phyloP scores from a whole-genome alignment of 257 asterid genomes.

The Hygrophila difformis region DNA sequence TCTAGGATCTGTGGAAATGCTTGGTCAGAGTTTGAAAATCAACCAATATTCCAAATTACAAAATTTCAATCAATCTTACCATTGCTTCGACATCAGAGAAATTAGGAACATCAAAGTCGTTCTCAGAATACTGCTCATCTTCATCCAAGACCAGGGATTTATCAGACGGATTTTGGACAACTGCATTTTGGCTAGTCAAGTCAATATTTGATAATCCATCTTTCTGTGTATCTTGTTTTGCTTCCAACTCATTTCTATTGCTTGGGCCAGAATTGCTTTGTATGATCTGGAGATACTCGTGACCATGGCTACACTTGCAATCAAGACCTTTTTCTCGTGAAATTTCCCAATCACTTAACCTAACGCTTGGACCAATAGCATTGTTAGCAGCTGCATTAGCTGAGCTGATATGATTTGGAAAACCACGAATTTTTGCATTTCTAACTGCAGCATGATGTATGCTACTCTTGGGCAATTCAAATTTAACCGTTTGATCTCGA shows the following conservation, averaged over 20 bases:
- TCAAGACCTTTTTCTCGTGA: slow-evolving; percentile 26
- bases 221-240: slow-evolving; percentile 17
- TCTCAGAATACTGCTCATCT: slow-evolving; percentile 42
- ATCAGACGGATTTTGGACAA: slow-evolving; percentile 16
- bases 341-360: slow-evolving; percentile 17
- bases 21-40: slow-evolving; percentile 13
- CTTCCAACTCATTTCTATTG: slow-evolving; percentile 19
- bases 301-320: slow-evolving; percentile 14
- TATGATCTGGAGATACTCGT: slow-evolving; percentile 20
- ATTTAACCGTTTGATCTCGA: slow-evolving; percentile 25
- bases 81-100: slow-evolving; percentile 77
- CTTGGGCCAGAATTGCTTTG: slow-evolving; percentile 21
- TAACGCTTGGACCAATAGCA: slow-evolving; percentile 16
- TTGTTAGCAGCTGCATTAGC: slow-evolving; percentile 21
- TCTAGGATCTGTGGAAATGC: slow-evolving; percentile 57
- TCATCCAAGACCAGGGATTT: slow-evolving; percentile 26
- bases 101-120: slow-evolving; percentile 51
- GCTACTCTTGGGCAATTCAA: slow-evolving; percentile 32
- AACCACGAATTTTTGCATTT: slow-evolving; percentile 20
- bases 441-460: slow-evolving; percentile 19
- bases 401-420: slow-evolving; percentile 16
- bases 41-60: slow-evolving; percentile 11
- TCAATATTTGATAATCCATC: slow-evolving; percentile 25
- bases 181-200: slow-evolving; percentile 14
- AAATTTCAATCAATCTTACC: slow-evolving; percentile 37